Evolutionary conservation across 352 stramenopile genomes (phyloP).

Genomic region (Phytophthora megakarya): DNA sequence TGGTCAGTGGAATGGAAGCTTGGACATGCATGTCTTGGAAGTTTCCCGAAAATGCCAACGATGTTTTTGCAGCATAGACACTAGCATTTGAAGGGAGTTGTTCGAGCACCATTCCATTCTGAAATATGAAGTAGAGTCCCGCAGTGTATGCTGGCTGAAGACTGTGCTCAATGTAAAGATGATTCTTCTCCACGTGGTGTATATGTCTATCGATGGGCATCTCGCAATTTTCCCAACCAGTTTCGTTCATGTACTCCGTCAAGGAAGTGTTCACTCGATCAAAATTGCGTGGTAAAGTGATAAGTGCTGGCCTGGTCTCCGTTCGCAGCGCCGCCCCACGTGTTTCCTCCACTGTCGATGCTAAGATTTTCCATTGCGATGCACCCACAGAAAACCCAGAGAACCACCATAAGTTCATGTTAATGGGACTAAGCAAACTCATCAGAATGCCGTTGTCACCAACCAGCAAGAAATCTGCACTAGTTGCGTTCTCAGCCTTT

Average conservation of each 20-base stretch:
- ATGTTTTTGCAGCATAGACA: not conserved
- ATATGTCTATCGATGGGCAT: not conserved
- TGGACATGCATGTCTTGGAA: conserved; percentile 17
- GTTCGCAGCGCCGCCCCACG: not conserved
- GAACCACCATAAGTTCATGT: conserved; percentile 5
- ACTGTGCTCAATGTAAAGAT: conserved; percentile 47
- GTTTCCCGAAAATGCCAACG: conserved; percentile 16
- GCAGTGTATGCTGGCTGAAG: conserved; percentile 44
- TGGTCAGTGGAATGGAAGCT: conserved; percentile 23
- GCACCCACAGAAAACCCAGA: conserved; percentile 5
- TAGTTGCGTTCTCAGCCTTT: not conserved
- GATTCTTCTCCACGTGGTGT: conserved; percentile 35
- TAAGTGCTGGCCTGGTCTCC: not conserved
- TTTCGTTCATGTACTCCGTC: not conserved
- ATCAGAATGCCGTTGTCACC: not conserved
- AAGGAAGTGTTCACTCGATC: not conserved
- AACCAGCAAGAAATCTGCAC: not conserved
- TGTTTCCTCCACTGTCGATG: conserved; percentile 9
- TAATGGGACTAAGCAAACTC: conserved; percentile 11
- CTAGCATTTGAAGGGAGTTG: conserved; percentile 1
- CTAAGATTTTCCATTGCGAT: conserved; percentile 15
- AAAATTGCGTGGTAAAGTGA: conserved; percentile 16
- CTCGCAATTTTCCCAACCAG: not conserved
- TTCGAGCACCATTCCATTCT: conserved; percentile 31
- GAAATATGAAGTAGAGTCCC: conserved; percentile 43